These are phyloP conservation scores for Reticulascus tulasneorum DNA, from an alignment of 2,329 filamentous ascomycete species.

Conservation along the genomic window DNA sequence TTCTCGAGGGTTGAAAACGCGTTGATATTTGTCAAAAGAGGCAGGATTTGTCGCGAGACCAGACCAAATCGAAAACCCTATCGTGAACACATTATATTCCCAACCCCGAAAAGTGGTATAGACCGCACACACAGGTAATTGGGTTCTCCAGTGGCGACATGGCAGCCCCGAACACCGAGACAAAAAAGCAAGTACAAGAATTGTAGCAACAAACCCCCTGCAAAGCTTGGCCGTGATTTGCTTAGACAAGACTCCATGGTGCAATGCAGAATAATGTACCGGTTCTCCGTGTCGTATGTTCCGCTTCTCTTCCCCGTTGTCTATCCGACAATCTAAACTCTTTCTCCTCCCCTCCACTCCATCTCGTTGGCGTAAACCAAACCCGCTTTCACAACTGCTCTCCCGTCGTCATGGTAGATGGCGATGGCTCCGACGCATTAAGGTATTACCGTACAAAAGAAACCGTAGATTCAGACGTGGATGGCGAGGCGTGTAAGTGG, in stretches of 20 bases:
- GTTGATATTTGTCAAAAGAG: slow-evolving; percentile 6
- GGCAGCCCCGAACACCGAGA: slow-evolving; percentile 10
- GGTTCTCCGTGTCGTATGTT: slow-evolving; percentile 29
- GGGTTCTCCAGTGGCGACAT: slow-evolving; percentile 24
- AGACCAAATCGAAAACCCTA: slow-evolving; percentile 9
- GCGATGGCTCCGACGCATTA: slow-evolving; percentile 33
- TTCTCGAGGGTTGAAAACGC: slow-evolving; percentile 26
- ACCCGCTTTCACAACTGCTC: slow-evolving; percentile 26
- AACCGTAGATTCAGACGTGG: slow-evolving; percentile 34
- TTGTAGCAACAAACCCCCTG: slow-evolving; percentile 27
- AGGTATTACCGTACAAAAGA: slow-evolving; percentile 36
- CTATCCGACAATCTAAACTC: slow-evolving; percentile 15
- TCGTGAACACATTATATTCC: slow-evolving; percentile 18
- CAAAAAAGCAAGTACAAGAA: slow-evolving; percentile 41
- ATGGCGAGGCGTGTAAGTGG: slow-evolving; percentile 27
- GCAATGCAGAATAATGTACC: slow-evolving; percentile 29
- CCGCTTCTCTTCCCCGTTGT: slow-evolving; percentile 24
- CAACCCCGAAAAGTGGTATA: slow-evolving; percentile 10
- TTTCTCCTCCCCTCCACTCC: slow-evolving; percentile 21
- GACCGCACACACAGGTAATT: slow-evolving; percentile 12
- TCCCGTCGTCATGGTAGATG: slow-evolving; percentile 35
- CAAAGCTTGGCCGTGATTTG: slow-evolving; percentile 22
- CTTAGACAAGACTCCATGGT: slow-evolving; percentile 28
- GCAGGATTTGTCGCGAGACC: slow-evolving; percentile 4
- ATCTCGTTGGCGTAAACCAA: slow-evolving; percentile 26